Conservation (phyloP, 495 filamentous ascomycete genomes). For the Xylaria venustula region DNA sequence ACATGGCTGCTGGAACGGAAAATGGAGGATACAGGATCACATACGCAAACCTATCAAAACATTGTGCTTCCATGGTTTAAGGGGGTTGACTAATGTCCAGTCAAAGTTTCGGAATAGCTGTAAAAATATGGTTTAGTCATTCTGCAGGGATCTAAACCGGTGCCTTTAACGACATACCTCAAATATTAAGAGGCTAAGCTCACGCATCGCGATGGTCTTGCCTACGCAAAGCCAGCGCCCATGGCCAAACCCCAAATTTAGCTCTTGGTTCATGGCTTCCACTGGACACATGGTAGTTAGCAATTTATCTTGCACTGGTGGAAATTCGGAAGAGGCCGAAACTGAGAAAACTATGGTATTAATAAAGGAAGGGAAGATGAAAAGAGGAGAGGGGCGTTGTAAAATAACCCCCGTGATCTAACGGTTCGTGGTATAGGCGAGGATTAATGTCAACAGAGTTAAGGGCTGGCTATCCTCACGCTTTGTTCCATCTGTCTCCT, state of each 20-base stretch:
- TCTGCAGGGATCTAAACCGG: background rate
- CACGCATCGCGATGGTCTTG: constrained; percentile 54
- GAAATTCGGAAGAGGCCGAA: background rate
- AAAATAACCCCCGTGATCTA: background rate
- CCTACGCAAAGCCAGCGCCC: constrained; percentile 56
- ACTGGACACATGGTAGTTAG: constrained; percentile 7
- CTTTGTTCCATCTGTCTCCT: constrained; percentile 42
- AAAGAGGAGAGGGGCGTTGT: too few species aligned
- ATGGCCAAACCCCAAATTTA: constrained; percentile 54
- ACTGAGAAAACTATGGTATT: too few species aligned
- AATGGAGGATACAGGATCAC: background rate
- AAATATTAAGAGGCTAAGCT: constrained; percentile 51
- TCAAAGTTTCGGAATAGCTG: constrained; percentile 53
- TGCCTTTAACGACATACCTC: constrained; percentile 40
- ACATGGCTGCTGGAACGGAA: background rate
- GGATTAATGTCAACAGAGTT: too few species aligned
- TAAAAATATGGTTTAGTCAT: background rate
- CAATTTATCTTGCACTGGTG: background rate
- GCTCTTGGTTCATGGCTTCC: constrained; percentile 46
- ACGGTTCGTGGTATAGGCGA: too few species aligned
- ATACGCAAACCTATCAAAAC: background rate
- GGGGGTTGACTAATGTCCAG: constrained; percentile 42
- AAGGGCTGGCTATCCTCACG: constrained; percentile 15
- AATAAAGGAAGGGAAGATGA: too few species aligned
- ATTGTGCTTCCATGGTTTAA: constrained; percentile 33